Base-by-base conservation (phyloP, 768 basidiomycete species). In the Basidioascus undulatus region DNA sequence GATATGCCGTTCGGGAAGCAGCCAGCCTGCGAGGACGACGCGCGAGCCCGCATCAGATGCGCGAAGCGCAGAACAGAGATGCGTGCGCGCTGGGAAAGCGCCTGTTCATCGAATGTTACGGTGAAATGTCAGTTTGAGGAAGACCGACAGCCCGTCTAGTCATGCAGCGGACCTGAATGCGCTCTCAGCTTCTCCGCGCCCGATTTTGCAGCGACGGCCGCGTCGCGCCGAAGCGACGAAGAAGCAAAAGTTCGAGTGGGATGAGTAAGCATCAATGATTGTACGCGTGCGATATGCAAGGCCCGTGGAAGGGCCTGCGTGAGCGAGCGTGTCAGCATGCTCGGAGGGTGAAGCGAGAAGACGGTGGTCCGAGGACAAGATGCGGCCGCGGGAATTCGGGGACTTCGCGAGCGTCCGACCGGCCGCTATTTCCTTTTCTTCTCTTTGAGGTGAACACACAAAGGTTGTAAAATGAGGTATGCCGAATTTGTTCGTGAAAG, bases 11-110 rank as follows among this genome's bases (percentile, higher is more conserved):
- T 74, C 76, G 42, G 73, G 69, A 49, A 77, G 71, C 43, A 89
- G 62, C 74, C 76, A 81, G 26, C 86, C 86, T 19, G 75, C 65
- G 27, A 94, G 62, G 44, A 76, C 65, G 45, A 86, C 80, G 44
- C 53, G 53, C 15, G 59, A 48, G 47, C 72, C 77, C 39, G 61
- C 67, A 53, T 72, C 62, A 20, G 55, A 50, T 26, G 62, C 50
- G 44, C 65, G 60, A 43, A 84, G 62, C 7, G 69, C 59, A 25
- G 66, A 71, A 51, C 76, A 77, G 25, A 57, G 57, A 55, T 82
- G 79, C 1, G 78, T 75, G 12, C 70, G 64, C 4, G 45, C 46
- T 0, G 71, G 65, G 58, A 65, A 76, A 5, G 74, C 72, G 0
- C 64, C 73, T 73, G 41, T 30, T 9, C 10, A 30, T 30, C 28